Conservation (phyloP, 176 grass and related monocot species). For the Puya raimondii region DNA sequence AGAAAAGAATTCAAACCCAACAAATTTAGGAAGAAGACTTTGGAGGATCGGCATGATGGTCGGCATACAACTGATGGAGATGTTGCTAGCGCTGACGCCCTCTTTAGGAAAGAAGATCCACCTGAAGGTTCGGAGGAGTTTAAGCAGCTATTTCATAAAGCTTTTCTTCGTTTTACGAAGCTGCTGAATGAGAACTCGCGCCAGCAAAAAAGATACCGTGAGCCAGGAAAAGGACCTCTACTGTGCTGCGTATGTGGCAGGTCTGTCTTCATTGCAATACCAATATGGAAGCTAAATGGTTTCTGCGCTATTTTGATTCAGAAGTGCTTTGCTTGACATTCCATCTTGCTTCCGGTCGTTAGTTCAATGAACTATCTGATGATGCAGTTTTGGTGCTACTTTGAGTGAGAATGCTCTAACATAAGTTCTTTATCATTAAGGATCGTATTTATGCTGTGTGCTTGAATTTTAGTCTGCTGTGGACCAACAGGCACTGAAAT, state of each 20-base stretch:
- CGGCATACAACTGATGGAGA: conserved; percentile 23
- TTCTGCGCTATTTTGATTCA: conserved; percentile 7
- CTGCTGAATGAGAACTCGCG: conserved; percentile 46
- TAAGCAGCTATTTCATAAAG: conserved; percentile 54
- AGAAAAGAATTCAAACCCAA: conserved; percentile 31
- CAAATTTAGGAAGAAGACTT: conserved; percentile 31
- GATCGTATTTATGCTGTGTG: not conserved
- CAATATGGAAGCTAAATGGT: conserved; percentile 17
- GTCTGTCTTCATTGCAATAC: conserved; percentile 69
- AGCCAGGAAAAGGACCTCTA: conserved; percentile 47
- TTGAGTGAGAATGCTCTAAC: not conserved
- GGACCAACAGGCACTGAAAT: not conserved
- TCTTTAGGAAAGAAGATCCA: conserved; percentile 45
- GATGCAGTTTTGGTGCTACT: conserved; percentile 4
- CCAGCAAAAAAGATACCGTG: conserved; percentile 49
- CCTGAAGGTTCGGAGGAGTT: conserved; percentile 76
- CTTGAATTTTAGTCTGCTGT: not conserved
- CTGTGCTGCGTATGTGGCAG: conserved; percentile 77
- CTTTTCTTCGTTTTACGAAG: conserved; percentile 69
- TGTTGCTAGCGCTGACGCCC: conserved; percentile 28
- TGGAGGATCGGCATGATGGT: conserved; percentile 24
- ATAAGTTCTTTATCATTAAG: conserved; percentile 3
- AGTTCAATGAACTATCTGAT: conserved; percentile 4
- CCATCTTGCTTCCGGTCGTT: conserved; percentile 5
- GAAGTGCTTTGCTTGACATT: conserved; percentile 20